Base-by-base conservation (phyloP, 2,329 filamentous ascomycete genomes). In the Fusarium goolgardi region DNA sequence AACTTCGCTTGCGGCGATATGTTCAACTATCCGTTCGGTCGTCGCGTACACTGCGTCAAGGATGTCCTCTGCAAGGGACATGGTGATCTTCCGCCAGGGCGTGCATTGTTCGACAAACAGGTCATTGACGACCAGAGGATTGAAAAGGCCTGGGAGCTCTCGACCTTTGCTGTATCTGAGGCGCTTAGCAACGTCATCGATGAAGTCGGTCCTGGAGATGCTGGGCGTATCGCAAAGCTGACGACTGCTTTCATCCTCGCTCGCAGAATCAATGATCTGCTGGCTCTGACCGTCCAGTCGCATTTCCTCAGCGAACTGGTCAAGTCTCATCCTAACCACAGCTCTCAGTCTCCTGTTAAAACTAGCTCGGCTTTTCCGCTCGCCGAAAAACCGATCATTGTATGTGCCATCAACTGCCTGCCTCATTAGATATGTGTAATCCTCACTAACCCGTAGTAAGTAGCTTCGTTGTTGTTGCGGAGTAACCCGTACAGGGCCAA, bases 81-180 rank as follows among this genome's bases (percentile, higher is more conserved):
- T 73, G 1, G 83, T 85, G 27, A 87, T 80, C 0, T 57, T 31
- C 41, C 81, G 74, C 89, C 88, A 91, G 0, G 82, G 83, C 9
- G 68, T 55, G 1, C 83, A 87, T 59, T 91, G 88, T 45, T 89
- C 82, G 21, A 78, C 77, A 71, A 91, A 91, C 0, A 92, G 73
- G 23, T 90, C 84, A 0, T 79, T 78, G 1, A 91, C 81, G 12
- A 91, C 77, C 54, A 87, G 73, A 0, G 88, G 84, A 61, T 89
- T 89, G 74, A 88, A 90, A 0, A 80, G 86, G 0, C 88, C 87
- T 0, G 86, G 85, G 0, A 91, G 76, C 71, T 91, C 89, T 7
- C 83, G 77, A 3, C 75, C 76, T n/a, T 73, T 67, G 37, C 43
- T 70, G 1, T 66, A 66, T 7, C 55, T 25, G 53, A 78, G 74